Evolutionary conservation across 768 basidiomycete genomes (phyloP).

Genomic region (Lactifluus hygrophoroides): DNA sequence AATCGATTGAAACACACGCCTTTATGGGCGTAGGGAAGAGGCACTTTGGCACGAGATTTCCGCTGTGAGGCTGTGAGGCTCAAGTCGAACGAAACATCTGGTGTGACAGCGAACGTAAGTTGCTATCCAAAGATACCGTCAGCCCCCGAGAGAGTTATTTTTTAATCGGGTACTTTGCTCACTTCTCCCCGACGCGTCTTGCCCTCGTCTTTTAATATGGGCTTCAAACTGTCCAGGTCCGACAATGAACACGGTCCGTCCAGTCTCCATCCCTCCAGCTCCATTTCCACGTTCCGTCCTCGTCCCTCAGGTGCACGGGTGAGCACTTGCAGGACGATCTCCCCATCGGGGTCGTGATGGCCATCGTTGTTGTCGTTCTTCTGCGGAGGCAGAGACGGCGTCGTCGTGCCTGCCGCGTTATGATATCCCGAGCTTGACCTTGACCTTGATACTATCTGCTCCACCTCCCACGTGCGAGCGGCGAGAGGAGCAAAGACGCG

Average conservation of each 20-base stretch:
- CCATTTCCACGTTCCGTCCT: slow-evolving; percentile 49
- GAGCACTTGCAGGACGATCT: slow-evolving; percentile 57
- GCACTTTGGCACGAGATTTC: slow-evolving; percentile 69
- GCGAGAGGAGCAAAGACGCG: slow-evolving; percentile 62
- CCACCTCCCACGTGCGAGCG: slow-evolving; percentile 50
- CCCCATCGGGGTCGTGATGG: slow-evolving; percentile 34
- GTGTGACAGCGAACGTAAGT: slow-evolving; percentile 35
- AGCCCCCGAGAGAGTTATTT: neutral
- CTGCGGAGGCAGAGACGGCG: too few relatives aligned
- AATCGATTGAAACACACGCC: slow-evolving; percentile 35
- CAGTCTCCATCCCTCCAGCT: slow-evolving; percentile 54
- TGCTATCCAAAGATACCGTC: slow-evolving; percentile 19
- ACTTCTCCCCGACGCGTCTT: slow-evolving; percentile 23
- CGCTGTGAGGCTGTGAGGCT: slow-evolving; percentile 76
- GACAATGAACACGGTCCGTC: slow-evolving; percentile 38
- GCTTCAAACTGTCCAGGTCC: slow-evolving; percentile 44
- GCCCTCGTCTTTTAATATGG: slow-evolving; percentile 33
- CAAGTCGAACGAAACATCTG: slow-evolving; percentile 75
- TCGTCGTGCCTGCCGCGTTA: too few relatives aligned
- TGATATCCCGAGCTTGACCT: slow-evolving; percentile 47
- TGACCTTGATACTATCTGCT: slow-evolving; percentile 50
- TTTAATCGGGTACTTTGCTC: neutral
- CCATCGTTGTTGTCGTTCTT: too few relatives aligned
- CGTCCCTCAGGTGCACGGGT: slow-evolving; percentile 38
- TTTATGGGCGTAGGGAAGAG: slow-evolving; percentile 85